Conservation (phyloP, 2,329 filamentous ascomycete genomes). For the Coniochaeta ligniaria region DNA sequence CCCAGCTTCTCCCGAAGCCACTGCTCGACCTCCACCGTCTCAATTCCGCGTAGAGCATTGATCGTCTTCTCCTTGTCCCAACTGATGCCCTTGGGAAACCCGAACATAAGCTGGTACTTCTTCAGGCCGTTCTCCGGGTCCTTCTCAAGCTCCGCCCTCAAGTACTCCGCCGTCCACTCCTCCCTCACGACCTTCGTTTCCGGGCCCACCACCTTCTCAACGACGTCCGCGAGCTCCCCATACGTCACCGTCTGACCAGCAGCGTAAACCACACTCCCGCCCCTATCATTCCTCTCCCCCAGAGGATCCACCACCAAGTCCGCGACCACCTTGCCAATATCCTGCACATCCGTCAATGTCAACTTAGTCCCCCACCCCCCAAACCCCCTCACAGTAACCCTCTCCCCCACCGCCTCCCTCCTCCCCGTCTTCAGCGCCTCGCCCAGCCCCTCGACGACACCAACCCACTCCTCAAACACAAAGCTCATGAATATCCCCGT, state of each 20-base stretch:
- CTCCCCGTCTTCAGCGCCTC: neutral
- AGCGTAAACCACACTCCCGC: neutral
- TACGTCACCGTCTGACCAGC: neutral
- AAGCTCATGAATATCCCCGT: conserved; percentile 2
- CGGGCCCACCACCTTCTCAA: neutral
- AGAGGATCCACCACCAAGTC: neutral
- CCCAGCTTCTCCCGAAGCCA: neutral
- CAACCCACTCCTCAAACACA: conserved; percentile 1
- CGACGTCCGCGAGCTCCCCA: neutral
- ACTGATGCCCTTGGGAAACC: neutral
- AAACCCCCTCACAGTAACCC: neutral
- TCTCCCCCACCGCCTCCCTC: neutral
- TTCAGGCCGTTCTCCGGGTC: neutral
- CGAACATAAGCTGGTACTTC: neutral
- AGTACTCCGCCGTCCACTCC: neutral
- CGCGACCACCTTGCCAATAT: neutral
- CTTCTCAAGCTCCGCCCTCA: neutral
- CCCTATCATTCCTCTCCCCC: neutral
- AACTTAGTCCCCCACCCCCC: neutral
- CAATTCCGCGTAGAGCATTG: neutral
- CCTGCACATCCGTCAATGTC: conserved; percentile 1
- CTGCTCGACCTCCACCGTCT: neutral
- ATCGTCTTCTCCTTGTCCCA: neutral
- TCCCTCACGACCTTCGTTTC: neutral
- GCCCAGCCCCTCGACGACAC: neutral